Percentiles rank a stretch among this genome's conserved stretches.
Conservation (phyloP, 1,284 basidiomycete species). For the Boletus putidus region DNA sequence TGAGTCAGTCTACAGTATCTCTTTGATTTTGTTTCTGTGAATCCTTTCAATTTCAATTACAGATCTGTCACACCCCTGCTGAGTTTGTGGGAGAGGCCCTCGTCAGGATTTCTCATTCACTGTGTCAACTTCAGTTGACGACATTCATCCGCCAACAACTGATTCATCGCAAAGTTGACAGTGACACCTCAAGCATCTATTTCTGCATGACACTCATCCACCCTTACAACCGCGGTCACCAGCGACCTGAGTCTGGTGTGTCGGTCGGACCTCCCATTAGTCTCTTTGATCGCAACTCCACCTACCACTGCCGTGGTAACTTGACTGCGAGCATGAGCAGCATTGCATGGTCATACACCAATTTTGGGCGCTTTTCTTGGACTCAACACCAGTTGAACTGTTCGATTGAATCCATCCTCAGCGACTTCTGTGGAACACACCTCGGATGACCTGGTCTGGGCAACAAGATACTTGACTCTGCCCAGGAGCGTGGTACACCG, state of each 20-base stretch:
- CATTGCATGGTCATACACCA: constrained; percentile 53
- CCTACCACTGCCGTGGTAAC: constrained; percentile 49
- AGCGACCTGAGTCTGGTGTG: constrained; percentile 48
- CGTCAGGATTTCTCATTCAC: constrained; percentile 55
- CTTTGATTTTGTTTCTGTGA: constrained; percentile 71
- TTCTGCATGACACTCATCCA: constrained; percentile 47
- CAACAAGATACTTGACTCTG: constrained; percentile 83
- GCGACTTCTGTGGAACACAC: constrained; percentile 58
- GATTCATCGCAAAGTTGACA: constrained; percentile 61
- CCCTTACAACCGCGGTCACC: constrained; percentile 45
- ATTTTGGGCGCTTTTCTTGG: constrained; percentile 60
- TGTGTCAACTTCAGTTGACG: constrained; percentile 62
- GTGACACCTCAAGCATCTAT: constrained; percentile 74
- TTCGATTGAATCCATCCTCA: constrained; percentile 66
- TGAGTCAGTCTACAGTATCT: constrained; percentile 73
- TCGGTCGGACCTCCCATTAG: constrained; percentile 68
- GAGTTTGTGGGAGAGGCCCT: constrained; percentile 53
- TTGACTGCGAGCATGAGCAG: constrained; percentile 57
- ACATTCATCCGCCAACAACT: constrained; percentile 57
- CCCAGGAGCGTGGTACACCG: constrained; percentile 56
- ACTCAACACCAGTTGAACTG: constrained; percentile 57
- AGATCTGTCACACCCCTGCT: constrained; percentile 40
- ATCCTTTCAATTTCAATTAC: constrained; percentile 83
- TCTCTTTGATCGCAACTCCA: constrained; percentile 65
- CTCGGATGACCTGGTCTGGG: constrained; percentile 75